Base-by-base conservation (phyloP, 2,329 filamentous ascomycete genomes). In the Huntiella savannae region DNA sequence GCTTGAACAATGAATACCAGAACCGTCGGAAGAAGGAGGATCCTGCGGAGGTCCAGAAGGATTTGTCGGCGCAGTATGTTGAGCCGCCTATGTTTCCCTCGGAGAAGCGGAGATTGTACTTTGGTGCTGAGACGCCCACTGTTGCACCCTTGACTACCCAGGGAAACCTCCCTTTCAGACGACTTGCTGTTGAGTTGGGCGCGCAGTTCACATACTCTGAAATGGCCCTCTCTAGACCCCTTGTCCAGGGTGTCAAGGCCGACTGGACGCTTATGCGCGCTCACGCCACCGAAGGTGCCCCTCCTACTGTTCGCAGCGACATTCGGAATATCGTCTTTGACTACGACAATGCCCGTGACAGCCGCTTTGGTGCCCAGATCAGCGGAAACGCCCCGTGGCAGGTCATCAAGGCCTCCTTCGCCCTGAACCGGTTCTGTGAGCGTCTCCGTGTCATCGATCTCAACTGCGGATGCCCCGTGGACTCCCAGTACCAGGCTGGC, bases 401-500 rank as follows among this genome's bases (percentile, higher is more conserved):
- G 47, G 88, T 83, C 2, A 71, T 88, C 58, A 95, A 94, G 64
- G 79, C 85, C 0, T 82, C 88, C 1, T 86, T 96, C 59, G 73
- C 81, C 3, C 65, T 98, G 40, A 79, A 79, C 4, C 70, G 71
- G 28, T 75, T 82, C 52, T 77, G 87, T 48, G 87, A 91, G 3
- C 75, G 85, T 55, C 71, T 98, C 15, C 82, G 91, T 33, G 76
- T 94, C 35, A 82, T 98, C 53, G 91, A 98, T 57, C 68, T 98
- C 54, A 98, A 98, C 66, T 96, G 88, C 56, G 91, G 91, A 39
- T 98, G 91, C 58, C 91, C 91, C 3, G 95, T 98, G 57, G 91
- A 98, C 58, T 75, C 95, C 54, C 79, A 98, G 44, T 96, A 77
- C 67, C 78, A 86, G 55, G 72, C 80, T 40, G 91, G 91, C 43